Evolutionary conservation across 139 green algal genomes (phyloP).

Genomic region (Chlorella sp.): DNA sequence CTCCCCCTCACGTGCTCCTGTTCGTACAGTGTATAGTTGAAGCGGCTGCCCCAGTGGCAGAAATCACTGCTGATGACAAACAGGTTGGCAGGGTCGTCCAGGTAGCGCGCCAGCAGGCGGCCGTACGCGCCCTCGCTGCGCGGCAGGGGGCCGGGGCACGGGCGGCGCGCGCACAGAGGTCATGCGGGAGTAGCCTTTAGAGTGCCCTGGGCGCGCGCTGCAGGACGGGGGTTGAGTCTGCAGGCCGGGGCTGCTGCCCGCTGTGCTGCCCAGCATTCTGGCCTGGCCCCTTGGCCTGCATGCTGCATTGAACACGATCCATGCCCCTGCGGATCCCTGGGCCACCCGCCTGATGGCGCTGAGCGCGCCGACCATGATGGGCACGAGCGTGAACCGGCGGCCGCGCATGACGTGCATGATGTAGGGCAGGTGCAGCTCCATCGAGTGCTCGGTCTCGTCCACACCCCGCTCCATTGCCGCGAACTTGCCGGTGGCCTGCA

Average conservation of each 20-base stretch:
- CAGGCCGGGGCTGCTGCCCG: no score
- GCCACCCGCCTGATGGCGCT: conserved; percentile 51
- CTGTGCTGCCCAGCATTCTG: no score
- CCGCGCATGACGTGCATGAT: conserved; percentile 65
- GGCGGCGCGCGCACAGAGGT: no score
- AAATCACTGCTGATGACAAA: conserved; percentile 96
- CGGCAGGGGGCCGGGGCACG: no score
- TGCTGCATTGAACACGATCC: no score
- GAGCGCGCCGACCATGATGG: conserved; percentile 94
- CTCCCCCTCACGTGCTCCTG: conserved; percentile 24
- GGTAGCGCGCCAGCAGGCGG: conserved; percentile 74
- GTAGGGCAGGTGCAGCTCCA: conserved; percentile 96
- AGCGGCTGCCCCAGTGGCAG: conserved; percentile 94
- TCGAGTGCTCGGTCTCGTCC: conserved; percentile 95
- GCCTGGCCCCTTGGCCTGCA: no score
- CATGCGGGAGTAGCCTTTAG: no score
- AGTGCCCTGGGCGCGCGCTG: no score
- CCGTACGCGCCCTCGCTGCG: conserved; percentile 85
- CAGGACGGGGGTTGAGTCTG: no score
- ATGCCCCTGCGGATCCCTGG: neutral
- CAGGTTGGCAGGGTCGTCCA: conserved; percentile 83
- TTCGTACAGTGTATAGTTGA: conserved; percentile 75
- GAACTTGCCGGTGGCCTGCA: conserved; percentile 80
- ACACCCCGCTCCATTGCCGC: conserved; percentile 67
- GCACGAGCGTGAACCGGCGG: conserved; percentile 76